Base-by-base conservation (phyloP, 495 filamentous ascomycete genomes). In the Neurospora sp. region DNA sequence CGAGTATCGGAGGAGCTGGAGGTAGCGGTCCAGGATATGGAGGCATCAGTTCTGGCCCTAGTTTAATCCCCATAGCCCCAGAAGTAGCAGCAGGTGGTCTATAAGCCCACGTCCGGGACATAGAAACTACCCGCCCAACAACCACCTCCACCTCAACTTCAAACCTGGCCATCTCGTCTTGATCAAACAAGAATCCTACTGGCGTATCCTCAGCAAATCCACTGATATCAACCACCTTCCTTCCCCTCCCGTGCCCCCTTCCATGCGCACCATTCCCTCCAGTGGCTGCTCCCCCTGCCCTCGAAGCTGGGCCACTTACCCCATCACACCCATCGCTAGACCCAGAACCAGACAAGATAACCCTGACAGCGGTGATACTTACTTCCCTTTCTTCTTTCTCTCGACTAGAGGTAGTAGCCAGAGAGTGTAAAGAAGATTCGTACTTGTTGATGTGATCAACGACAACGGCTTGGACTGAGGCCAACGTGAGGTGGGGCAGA, bases 131-230 rank as follows among this genome's bases (percentile, higher is more conserved):
- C 17, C 44, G 45, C 45, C 22, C 20, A 27, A 8, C 27, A 2
- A 9, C 45, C 38, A 83, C 78, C 68, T 81, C 78, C 10, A 83
- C 70, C 74, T 83, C 81, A 65, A 83, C 70, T 74, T 83, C 81
- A 65, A 83, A 81, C 68, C 70, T 53, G 16, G 76, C 76, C 27
- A 83, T 73, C 0, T 27, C 2, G 9, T 59, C 22, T 16, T 61
- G 12, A 61, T 61, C 1, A 1, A 61, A 61, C 22, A 61, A 8
- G 1, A 61, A 31, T 3, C 12, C 22, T 4, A 61, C 10, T 1
- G 5, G 12, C 1, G 53, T 31, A 31, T 31, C 0, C 12, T 61
- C 5, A 14, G 31, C 22, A 27, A 61, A 61, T 0, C 12, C 22
- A 2, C 2, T 61, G 1, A 61, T 31, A 61, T 61, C 40, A 20